These are phyloP conservation scores for Incumbomyces delicatus DNA, from an alignment of 2,329 filamentous ascomycete genomes.

Conservation along the genomic window DNA sequence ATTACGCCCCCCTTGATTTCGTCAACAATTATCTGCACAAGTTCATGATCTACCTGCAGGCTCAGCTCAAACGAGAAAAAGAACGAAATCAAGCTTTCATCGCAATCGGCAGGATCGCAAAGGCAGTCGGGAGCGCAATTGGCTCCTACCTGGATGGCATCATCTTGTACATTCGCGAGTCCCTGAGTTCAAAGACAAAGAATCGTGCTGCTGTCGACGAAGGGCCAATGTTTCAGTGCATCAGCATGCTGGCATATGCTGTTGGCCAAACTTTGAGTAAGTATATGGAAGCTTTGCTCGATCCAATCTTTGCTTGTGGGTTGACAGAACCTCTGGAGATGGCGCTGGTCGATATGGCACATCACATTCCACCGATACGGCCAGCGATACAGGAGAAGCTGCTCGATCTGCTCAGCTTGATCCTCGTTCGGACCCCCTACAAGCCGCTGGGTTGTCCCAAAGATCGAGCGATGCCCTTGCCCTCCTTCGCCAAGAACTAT, in stretches of 20 bases:
- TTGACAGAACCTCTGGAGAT: constrained; percentile 89
- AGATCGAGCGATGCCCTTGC: constrained; percentile 70
- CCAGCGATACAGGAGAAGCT: constrained; percentile 86
- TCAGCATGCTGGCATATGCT: constrained; percentile 89
- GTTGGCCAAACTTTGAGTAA: constrained; percentile 96
- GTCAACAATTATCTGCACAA: constrained; percentile 78
- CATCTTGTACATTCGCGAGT: constrained; percentile 84
- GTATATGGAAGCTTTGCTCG: constrained; percentile 90
- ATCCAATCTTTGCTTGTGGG: constrained; percentile 94
- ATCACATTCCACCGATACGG: constrained; percentile 94
- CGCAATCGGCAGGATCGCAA: constrained; percentile 91
- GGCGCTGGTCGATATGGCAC: constrained; percentile 94
- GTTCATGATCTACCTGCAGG: constrained; percentile 93
- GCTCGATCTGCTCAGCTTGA: constrained; percentile 87
- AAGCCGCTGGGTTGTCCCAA: constrained; percentile 84
- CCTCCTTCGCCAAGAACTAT: constrained; percentile 78
- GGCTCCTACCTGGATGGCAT: constrained; percentile 92
- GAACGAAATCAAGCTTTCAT: constrained; percentile 90
- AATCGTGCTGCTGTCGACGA: constrained; percentile 50
- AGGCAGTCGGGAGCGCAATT: constrained; percentile 90
- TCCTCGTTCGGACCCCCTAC: constrained; percentile 86
- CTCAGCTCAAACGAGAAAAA: constrained; percentile 88
- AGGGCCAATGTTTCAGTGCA: constrained; percentile 86
- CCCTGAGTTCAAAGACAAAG: constrained; percentile 24
- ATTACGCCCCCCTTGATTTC: constrained; percentile 86